Conservation (phyloP, 192 early-diverging fungal species). For the Phycomyces blakesleeanus region DNA sequence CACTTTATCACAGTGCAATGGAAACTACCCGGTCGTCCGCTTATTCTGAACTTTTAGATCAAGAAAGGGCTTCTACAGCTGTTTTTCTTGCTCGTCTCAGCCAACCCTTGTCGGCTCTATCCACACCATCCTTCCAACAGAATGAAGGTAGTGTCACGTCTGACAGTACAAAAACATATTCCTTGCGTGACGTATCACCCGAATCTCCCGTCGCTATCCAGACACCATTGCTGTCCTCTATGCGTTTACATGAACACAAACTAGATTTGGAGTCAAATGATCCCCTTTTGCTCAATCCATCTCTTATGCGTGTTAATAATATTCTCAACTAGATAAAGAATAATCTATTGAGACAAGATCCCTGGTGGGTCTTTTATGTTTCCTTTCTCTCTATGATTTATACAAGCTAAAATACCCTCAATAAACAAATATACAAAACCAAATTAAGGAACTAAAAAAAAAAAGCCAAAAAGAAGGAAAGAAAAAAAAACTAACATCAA, state of each 20-base stretch:
- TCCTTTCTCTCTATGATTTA: not conserved
- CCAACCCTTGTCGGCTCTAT: not conserved
- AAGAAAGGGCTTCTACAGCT: constrained; percentile 4
- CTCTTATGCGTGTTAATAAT: constrained; percentile 28
- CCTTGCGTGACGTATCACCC: not conserved
- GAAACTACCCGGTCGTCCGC: not conserved
- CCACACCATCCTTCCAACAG: not conserved
- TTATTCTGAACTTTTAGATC: not conserved
- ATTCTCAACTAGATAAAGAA: constrained; percentile 21
- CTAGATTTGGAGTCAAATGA: constrained; percentile 8
- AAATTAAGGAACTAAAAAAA: not conserved
- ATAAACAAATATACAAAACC: not conserved
- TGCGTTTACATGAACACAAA: constrained; percentile 15
- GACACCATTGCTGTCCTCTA: constrained; percentile 18
- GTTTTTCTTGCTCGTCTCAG: not conserved
- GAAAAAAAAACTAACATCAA: too few relatives aligned
- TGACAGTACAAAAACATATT: constrained; percentile 2
- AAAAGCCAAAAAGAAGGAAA: too few relatives aligned
- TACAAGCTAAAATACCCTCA: not conserved
- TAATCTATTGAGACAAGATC: not conserved
- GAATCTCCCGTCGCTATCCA: constrained; percentile 18
- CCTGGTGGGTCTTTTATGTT: not conserved
- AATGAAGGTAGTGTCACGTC: not conserved
- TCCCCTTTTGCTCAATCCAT: constrained; percentile 19
- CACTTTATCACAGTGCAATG: constrained; percentile 6